These are phyloP conservation scores for Entomortierella lignicola DNA, from an alignment of 192 early-diverging fungal genomes.

Conservation along the genomic window DNA sequence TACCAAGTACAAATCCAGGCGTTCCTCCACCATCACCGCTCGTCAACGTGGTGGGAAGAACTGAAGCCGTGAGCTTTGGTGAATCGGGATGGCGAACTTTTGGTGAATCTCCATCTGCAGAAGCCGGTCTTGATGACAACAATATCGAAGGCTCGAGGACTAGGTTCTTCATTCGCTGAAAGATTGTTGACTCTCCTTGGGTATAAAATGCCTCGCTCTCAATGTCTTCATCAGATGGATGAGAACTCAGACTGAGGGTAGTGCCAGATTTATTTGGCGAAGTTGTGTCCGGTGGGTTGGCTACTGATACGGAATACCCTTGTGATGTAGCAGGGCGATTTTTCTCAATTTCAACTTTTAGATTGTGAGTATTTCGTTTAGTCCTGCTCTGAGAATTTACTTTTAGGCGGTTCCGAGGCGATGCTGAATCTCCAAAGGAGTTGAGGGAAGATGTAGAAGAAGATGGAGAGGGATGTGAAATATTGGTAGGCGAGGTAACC, in stretches of 20 bases:
- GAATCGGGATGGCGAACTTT: not conserved
- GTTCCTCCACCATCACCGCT: not conserved
- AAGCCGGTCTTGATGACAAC: slow-evolving; percentile 4
- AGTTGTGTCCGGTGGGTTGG: not conserved
- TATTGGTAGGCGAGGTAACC: slow-evolving; percentile 16
- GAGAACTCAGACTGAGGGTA: slow-evolving; percentile 35
- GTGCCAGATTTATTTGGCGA: slow-evolving; percentile 1
- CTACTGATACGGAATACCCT: not conserved
- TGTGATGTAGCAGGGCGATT: not conserved
- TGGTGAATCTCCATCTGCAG: slow-evolving; percentile 17
- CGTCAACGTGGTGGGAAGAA: slow-evolving; percentile 17
- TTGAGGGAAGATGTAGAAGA: slow-evolving; percentile 18
- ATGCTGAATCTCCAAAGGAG: not conserved
- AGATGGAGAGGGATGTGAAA: slow-evolving; percentile 15
- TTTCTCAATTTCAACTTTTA: slow-evolving; percentile 16
- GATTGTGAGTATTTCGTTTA: slow-evolving; percentile 12
- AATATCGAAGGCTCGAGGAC: slow-evolving; percentile 16
- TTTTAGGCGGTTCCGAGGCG: not conserved
- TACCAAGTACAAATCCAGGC: slow-evolving; percentile 31
- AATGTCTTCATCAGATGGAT: slow-evolving; percentile 48
- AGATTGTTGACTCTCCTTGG: slow-evolving; percentile 52
- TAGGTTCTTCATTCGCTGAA: slow-evolving; percentile 39
- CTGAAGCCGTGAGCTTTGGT: not conserved
- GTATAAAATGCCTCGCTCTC: slow-evolving; percentile 55
- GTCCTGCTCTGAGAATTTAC: not conserved